These are phyloP conservation scores for Talaromyces liani DNA, from an alignment of 495 filamentous ascomycete genomes.

Conservation along the genomic window DNA sequence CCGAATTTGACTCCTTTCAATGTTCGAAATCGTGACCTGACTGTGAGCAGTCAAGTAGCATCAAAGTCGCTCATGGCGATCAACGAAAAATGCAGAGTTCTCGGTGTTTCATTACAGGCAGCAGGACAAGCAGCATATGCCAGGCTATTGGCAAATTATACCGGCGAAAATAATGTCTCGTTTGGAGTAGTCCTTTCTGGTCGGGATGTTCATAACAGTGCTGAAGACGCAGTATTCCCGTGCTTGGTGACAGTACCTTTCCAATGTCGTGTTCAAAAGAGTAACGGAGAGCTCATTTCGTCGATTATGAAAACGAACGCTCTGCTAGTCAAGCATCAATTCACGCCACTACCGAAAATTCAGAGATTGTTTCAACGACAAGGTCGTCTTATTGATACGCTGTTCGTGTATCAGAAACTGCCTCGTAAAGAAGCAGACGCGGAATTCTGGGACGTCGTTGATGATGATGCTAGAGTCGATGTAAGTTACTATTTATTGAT, in stretches of 20 bases:
- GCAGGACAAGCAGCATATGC: conserved; percentile 70
- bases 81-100: conserved; percentile 40
- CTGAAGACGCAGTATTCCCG: conserved; percentile 54
- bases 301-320: conserved; percentile 56
- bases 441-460: conserved; percentile 36
- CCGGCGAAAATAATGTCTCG: conserved; percentile 56
- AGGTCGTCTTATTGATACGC: conserved; percentile 62
- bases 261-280: conserved; percentile 36
- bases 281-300: conserved; percentile 46
- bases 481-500: conserved; percentile 22
- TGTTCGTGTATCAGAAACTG: conserved; percentile 71
- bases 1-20: conserved; percentile 61
- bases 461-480: conserved; percentile 51
- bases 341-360: conserved; percentile 57
- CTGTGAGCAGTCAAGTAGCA: conserved; percentile 33
- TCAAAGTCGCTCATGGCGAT: conserved; percentile 30
- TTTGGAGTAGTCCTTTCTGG: conserved; percentile 74
- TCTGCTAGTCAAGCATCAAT: conserved; percentile 56
- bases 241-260: conserved; percentile 70
- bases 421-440: conserved; percentile 9
- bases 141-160: conserved; percentile 60
- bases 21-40: conserved; percentile 24
- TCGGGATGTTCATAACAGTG: conserved; percentile 44
- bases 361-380: conserved; percentile 58
- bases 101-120: conserved; percentile 62